These are phyloP conservation scores for Mrakia blollopis DNA, from an alignment of 768 basidiomycete genomes.

Conservation along the genomic window DNA sequence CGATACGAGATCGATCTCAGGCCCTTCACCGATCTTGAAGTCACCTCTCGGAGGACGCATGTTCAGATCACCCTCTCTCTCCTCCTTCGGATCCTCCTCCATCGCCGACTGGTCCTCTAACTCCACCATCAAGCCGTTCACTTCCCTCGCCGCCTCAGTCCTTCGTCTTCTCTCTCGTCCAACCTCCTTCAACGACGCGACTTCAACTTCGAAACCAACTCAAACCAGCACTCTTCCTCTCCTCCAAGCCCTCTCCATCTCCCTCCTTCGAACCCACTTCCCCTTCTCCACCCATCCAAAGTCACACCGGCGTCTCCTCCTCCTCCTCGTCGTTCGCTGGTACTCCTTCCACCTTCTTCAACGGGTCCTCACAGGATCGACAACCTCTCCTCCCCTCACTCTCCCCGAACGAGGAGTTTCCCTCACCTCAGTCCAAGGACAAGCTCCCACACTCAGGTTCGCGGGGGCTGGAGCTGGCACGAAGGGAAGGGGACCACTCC, in stretches of 20 bases:
- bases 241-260: constrained; percentile 1
- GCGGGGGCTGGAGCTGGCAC: neutral
- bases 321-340: neutral
- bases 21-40: neutral
- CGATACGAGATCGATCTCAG: neutral
- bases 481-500: neutral
- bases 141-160: neutral
- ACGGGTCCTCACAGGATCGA: neutral
- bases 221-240: neutral
- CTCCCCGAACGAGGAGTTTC: neutral
- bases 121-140: neutral
- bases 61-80: constrained; percentile 6
- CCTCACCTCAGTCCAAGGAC: constrained; percentile 1
- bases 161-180: neutral
- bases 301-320: neutral
- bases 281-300: neutral
- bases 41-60: constrained; percentile 1
- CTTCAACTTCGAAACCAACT: neutral
- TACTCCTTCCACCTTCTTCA: constrained; percentile 2
- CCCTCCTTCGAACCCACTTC: neutral
- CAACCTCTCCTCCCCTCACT: neutral
- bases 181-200: neutral
- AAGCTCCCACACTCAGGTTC: neutral
- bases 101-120: neutral
- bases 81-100: constrained; percentile 5